Evolutionary conservation across 352 stramenopile genomes (phyloP).

Genomic region (Phytophthora kernoviae): DNA sequence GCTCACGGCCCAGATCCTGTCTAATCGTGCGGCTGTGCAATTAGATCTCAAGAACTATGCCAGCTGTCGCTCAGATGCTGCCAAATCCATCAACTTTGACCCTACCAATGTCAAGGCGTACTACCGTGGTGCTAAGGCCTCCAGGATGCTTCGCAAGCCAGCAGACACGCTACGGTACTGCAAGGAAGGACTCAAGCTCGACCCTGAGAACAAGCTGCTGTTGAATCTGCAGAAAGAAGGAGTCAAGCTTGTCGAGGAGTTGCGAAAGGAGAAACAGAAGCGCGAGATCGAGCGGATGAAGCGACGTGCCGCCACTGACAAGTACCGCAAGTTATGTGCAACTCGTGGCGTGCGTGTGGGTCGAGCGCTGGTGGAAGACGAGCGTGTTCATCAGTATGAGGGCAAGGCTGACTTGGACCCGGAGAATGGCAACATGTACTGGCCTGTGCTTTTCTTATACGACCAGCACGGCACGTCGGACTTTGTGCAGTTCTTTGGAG

Average conservation of each 20-base stretch:
- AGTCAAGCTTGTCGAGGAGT: constrained; percentile 58
- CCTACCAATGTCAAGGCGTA: constrained; percentile 82
- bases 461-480: constrained; percentile 86
- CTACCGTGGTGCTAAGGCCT: constrained; percentile 86
- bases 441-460: constrained; percentile 87
- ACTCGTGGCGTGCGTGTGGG: constrained; percentile 71
- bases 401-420: constrained; percentile 78
- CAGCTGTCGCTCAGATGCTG: constrained; percentile 81
- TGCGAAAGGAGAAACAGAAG: constrained; percentile 66
- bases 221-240: constrained; percentile 73
- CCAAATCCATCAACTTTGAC: constrained; percentile 73
- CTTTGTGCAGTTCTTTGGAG: constrained; percentile 82
- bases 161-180: constrained; percentile 85
- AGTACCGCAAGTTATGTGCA: constrained; percentile 78
- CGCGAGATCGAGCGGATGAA: constrained; percentile 75
- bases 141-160: constrained; percentile 75
- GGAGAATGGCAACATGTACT: constrained; percentile 67
- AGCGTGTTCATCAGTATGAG: constrained; percentile 82
- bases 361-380: constrained; percentile 75
- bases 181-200: constrained; percentile 69
- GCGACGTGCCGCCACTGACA: constrained; percentile 65
- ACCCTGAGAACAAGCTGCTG: constrained; percentile 81
- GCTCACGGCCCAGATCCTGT: constrained; percentile 78
- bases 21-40: constrained; percentile 83
- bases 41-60: constrained; percentile 88